Evolutionary conservation across 2,329 filamentous ascomycete species (phyloP), one percentile per base, ranked within the genome.

Genomic region (Didymella pinodella): DNA sequence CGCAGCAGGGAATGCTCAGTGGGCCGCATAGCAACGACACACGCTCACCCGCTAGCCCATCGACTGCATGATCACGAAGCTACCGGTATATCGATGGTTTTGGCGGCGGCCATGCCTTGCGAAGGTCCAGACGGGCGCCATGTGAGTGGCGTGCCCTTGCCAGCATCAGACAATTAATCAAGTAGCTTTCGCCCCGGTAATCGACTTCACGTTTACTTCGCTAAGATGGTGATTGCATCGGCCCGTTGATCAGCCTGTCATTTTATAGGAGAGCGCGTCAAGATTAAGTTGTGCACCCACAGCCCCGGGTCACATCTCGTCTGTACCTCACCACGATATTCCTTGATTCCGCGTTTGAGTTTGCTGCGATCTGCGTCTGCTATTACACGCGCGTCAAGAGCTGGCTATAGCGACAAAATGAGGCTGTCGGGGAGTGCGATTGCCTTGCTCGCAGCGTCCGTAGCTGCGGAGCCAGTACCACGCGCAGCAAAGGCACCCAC

Each of bases 391-490:
- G 51, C 41, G 18, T 47, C 22, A 62, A 55, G 34, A 62, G 55
- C 54, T 52, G 40, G 50, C 48, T 49, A 45, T 10, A 48, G 40
- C 43, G 49, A 32, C 34, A 65, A 47, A 7, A 68, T 68, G 65
- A 65, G 43, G 59, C 38, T 66, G 34, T 45, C 54, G n/a, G 28
- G 40, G 26, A 50, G 47, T 40, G 44, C 49, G 2, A 45, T 67
- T 43, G 66, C 69, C 59, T 62, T 72, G 50, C 55, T 71, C 32
- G 59, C 57, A 40, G 64, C 58, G 36, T 38, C 52, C 10, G 36
- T 54, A 22, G 49, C 58, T 45, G 66, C 67, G n/a, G 67, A 70
- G 59, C 67, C 69, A 10, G 62, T 71, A 28, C 63, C 65, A 38
- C 56, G 63, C 31, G 65, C 63, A 57, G 60, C 64, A 28, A 64